Evolutionary conservation across 2,329 filamentous ascomycete species (phyloP), one percentile per base, ranked within the genome.

Genomic region (Monilinia laxa): DNA sequence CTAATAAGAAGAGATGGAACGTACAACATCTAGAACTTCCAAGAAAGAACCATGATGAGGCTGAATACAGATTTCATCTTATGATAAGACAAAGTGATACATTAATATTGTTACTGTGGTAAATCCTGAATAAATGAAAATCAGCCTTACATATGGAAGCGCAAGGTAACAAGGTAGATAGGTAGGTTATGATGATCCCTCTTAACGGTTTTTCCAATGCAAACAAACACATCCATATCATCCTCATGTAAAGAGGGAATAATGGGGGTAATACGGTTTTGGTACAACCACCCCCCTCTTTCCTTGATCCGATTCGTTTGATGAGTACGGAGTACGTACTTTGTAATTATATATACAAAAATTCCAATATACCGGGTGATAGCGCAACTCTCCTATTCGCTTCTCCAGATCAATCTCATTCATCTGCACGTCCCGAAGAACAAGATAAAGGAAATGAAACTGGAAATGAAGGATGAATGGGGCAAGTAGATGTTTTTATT

Each of bases 261-360:
- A 64, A 42, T 28, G 53, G 28, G 31, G 31, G 31, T 35, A 35
- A 38, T 2, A 58, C 38, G 45, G 7, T 53, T 25, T 59, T 35
- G 54, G 54, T 65, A 40, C 18, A 40, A 65, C 31, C 28, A n/a
- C n/a, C 45, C n/a, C 31, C 47, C 31, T 60, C 54, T 38, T 52
- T 52, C 18, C 23, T 31, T 47, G 56, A 59, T 60, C 63, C 47
- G 55, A 60, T 60, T 53, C 45, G 55, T 60, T 45, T 59, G 63
- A 7, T 31, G 45, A 45, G 5, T 31, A 35, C n/a, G 31, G 28
- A 31, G 28, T 35, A 35, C 31, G 31, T 35, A 35, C 31, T 4
- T 35, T 5, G 31, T 35, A 35, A 35, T 35, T 35, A 35, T 35
- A 35, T 35, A 35, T 2, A 45, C 11, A 14, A 59, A 45, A n/a